A percentile compares a stretch with the other conserved stretches of the same genome.
phyloP scores from a whole-genome alignment of 164 flowering plant genomes.

The Chimonanthus praecox region DNA sequence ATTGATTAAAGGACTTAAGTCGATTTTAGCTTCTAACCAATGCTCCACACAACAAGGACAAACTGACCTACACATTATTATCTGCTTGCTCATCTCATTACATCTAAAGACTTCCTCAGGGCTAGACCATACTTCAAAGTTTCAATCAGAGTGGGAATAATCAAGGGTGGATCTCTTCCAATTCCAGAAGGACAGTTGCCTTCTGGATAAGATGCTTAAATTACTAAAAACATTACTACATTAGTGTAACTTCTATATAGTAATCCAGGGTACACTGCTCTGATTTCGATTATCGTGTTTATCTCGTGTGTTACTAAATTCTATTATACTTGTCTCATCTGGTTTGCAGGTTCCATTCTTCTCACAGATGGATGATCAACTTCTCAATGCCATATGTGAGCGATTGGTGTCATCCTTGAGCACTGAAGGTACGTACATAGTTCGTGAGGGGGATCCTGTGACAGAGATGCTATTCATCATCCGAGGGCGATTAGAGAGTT shows the following conservation, averaged over 20 bases:
- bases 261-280: too few species aligned
- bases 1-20: not conserved
- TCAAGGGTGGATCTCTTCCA: too few species aligned
- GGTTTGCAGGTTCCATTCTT: constrained; percentile 80
- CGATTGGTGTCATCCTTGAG: constrained; percentile 75
- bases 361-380: constrained; percentile 96
- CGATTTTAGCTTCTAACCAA: not conserved
- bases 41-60: too few species aligned
- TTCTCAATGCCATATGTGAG: constrained; percentile 96
- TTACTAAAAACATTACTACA: too few species aligned
- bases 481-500: constrained; percentile 82
- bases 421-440: constrained; percentile 78
- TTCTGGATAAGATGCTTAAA: too few species aligned
- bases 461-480: constrained; percentile 92
- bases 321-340: not conserved
- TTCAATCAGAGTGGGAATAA: too few species aligned
- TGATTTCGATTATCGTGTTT: too few species aligned
- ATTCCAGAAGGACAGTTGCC: too few species aligned
- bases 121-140: not conserved
- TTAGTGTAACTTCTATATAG: too few species aligned
- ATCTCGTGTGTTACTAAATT: not conserved
- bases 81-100: too few species aligned
- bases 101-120: not conserved
- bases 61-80: too few species aligned
- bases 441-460: constrained; percentile 96